Percentiles rank a stretch among this genome's conserved stretches.
Evolutionary conservation across 805 yeast genomes (phyloP).

Genomic region (Lipomyces yamadae): DNA sequence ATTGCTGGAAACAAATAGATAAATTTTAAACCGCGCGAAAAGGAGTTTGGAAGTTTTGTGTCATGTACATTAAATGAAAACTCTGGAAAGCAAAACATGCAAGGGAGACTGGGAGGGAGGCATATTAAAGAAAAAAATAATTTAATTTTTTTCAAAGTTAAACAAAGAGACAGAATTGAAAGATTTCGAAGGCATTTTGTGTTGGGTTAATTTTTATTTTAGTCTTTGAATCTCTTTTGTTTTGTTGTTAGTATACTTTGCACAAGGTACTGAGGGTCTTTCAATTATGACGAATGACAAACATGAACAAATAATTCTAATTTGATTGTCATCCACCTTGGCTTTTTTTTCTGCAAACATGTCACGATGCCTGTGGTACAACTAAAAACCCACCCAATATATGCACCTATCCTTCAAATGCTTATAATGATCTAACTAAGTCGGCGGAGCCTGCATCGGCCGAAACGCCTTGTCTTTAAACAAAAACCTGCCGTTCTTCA

Average conservation of each 20-base stretch:
- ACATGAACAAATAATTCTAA: not conserved
- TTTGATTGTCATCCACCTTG: not conserved
- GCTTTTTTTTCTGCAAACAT: too few species aligned
- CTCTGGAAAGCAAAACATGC: not conserved
- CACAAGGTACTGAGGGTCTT: not conserved
- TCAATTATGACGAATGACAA: not conserved
- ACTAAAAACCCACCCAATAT: too few species aligned
- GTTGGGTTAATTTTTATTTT: not conserved
- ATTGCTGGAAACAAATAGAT: not conserved
- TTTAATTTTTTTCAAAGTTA: not conserved
- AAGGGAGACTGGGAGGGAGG: not conserved
- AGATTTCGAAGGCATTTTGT: not conserved
- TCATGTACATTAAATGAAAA: not conserved
- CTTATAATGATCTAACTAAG: not conserved
- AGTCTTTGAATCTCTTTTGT: not conserved
- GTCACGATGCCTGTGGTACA: too few species aligned
- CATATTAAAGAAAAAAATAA: not conserved
- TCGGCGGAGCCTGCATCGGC: constrained; percentile 11
- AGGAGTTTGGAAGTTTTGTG: not conserved
- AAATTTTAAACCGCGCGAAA: not conserved
- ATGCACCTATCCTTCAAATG: not conserved
- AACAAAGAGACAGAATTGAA: not conserved
- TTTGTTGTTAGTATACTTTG: not conserved
- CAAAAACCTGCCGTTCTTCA: constrained; percentile 51
- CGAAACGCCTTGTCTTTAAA: constrained; percentile 48